Percentiles rank a stretch among this genome's conserved stretches.
Conservation (phyloP, 2,329 filamentous ascomycete genomes). For the Xylaria sp. region DNA sequence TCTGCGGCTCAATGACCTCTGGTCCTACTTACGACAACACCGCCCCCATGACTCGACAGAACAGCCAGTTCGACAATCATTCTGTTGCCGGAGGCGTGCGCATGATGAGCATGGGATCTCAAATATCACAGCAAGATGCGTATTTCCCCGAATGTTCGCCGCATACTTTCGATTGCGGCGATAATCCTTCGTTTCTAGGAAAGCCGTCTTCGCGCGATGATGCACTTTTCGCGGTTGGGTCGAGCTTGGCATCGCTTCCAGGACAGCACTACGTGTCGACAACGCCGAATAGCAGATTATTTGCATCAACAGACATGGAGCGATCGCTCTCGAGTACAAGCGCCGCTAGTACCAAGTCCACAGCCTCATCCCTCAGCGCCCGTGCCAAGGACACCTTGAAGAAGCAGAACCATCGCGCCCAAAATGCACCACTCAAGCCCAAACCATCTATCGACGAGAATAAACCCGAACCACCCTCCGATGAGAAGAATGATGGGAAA, state of each 20-base stretch:
- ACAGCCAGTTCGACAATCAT: slow-evolving; percentile 42
- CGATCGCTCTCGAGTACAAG: slow-evolving; percentile 55
- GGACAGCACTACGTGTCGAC: slow-evolving; percentile 41
- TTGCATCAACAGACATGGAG: slow-evolving; percentile 50
- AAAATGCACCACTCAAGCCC: slow-evolving; percentile 49
- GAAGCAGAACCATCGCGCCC: slow-evolving; percentile 52
- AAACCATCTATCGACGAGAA: slow-evolving; percentile 48
- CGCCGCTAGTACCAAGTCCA: slow-evolving; percentile 51
- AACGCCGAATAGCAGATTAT: slow-evolving; percentile 39
- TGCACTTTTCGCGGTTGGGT: slow-evolving; percentile 47
- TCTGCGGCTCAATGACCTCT: slow-evolving; percentile 46
- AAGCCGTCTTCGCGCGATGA: slow-evolving; percentile 39
- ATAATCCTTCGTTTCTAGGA: slow-evolving; percentile 34
- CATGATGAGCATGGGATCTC: slow-evolving; percentile 44
- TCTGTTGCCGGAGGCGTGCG: slow-evolving; percentile 39
- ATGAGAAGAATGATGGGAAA: slow-evolving; percentile 50
- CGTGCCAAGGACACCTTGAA: slow-evolving; percentile 56
- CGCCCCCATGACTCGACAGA: slow-evolving; percentile 42
- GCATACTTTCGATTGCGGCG: slow-evolving; percentile 32
- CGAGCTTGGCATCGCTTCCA: slow-evolving; percentile 39
- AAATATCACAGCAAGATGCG: slow-evolving; percentile 39
- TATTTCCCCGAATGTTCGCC: slow-evolving; percentile 34
- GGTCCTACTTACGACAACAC: slow-evolving; percentile 41
- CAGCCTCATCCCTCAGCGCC: slow-evolving; percentile 52
- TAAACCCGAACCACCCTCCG: slow-evolving; percentile 30